phyloP scores from a whole-genome alignment of 148 eudicot species.

The Vaccinium corymbosum region DNA sequence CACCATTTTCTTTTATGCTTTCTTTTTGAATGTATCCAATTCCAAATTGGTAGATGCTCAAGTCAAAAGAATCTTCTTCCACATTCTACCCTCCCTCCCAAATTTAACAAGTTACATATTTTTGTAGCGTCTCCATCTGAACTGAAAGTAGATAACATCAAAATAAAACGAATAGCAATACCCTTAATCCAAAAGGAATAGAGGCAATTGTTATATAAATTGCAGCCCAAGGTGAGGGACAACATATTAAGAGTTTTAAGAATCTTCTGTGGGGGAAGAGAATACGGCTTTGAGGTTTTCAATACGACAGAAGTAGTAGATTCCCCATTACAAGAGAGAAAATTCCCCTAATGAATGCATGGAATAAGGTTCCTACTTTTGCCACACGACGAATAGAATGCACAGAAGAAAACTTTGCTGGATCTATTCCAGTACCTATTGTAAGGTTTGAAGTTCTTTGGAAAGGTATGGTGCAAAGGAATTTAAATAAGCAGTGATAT shows the following conservation, averaged over 20 bases:
- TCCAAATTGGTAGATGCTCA: constrained; percentile 48
- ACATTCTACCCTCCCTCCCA: constrained; percentile 16
- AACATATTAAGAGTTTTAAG: constrained; percentile 9
- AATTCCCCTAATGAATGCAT: constrained; percentile 41
- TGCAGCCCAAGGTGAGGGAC: constrained; percentile 15
- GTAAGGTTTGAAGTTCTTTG: constrained; percentile 49
- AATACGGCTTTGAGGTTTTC: constrained; percentile 36
- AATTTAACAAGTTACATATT: constrained; percentile 26
- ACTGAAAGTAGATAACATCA: constrained; percentile 17
- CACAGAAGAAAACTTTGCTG: constrained; percentile 36
- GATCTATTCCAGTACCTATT: constrained; percentile 61
- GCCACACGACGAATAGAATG: constrained; percentile 39
- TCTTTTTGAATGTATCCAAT: constrained; percentile 50
- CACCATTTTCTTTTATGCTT: constrained; percentile 25
- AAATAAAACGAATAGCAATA: constrained; percentile 16
- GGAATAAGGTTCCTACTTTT: constrained; percentile 73
- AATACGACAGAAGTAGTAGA: constrained; percentile 50
- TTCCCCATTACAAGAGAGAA: constrained; percentile 51
- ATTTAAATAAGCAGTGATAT: constrained; percentile 23
- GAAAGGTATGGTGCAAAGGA: constrained; percentile 41
- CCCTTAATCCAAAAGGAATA: constrained; percentile 12
- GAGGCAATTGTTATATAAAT: constrained; percentile 19
- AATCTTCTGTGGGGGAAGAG: constrained; percentile 18
- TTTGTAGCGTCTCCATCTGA: constrained; percentile 26
- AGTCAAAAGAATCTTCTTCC: constrained; percentile 70